Percentiles rank a stretch among this genome's conserved stretches.
phyloP scores from a whole-genome alignment of 2,329 filamentous ascomycete species.

The Thermomyces lanuginosus region DNA sequence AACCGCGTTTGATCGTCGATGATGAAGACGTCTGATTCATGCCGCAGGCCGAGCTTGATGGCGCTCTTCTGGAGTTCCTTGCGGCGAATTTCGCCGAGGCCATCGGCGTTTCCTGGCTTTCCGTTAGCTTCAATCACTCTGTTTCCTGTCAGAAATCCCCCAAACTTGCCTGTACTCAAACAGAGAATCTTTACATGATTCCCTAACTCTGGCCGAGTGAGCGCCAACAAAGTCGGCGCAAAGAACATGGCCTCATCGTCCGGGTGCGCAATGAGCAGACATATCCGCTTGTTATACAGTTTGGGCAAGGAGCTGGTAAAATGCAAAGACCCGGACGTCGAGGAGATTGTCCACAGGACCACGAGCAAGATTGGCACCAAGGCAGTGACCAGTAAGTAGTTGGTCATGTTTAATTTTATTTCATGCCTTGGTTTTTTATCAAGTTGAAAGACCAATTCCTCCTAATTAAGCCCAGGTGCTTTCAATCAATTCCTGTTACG shows the following conservation, averaged over 20 bases:
- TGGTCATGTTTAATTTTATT: no score
- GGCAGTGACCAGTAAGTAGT: no score
- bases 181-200: constrained; percentile 94
- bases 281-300: constrained; percentile 69
- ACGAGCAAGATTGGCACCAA: constrained; percentile 12
- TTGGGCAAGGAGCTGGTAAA: constrained; percentile 35
- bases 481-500: no score
- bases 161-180: constrained; percentile 59
- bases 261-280: constrained; percentile 86
- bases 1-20: constrained; percentile 61
- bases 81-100: constrained; percentile 66
- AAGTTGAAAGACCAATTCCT: no score
- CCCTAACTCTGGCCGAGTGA: constrained; percentile 60
- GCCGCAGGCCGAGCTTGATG: constrained; percentile 54
- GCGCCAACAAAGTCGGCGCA: constrained; percentile 67
- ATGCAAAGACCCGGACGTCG: constrained; percentile 24
- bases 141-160: neutral
- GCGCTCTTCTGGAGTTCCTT: constrained; percentile 72
- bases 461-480: no score
- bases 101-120: constrained; percentile 58
- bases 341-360: constrained; percentile 27
- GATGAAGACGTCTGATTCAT: constrained; percentile 68
- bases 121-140: no score
- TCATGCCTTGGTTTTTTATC: no score
- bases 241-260: constrained; percentile 99